phyloP scores from a whole-genome alignment of 2,329 filamentous ascomycete species.

The Waltergamsia citrina region DNA sequence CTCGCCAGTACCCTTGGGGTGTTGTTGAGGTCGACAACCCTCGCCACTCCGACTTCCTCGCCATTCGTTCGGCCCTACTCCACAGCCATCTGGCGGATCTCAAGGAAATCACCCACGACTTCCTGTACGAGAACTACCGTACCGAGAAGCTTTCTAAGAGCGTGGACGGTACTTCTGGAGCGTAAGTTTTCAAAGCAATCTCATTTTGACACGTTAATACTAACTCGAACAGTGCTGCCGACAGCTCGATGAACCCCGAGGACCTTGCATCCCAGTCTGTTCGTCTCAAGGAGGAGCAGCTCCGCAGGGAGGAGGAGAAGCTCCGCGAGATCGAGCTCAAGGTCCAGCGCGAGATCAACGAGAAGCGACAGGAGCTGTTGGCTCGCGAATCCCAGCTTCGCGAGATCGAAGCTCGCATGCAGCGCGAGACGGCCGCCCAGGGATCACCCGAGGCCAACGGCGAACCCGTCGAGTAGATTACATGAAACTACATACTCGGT shows the following conservation, averaged over 20 bases:
- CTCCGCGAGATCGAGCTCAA: slow-evolving; percentile 98
- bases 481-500: slow-evolving; percentile 10
- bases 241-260: slow-evolving; percentile 85
- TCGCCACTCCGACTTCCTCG: slow-evolving; percentile 95
- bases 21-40: slow-evolving; percentile 99
- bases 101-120: slow-evolving; percentile 99
- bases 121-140: slow-evolving; percentile 99
- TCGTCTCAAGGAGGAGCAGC: slow-evolving; percentile 98
- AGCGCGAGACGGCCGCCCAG: slow-evolving; percentile 58
- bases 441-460: slow-evolving; percentile 41
- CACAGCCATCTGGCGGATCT: slow-evolving; percentile 97
- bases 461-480: slow-evolving; percentile 36
- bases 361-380: slow-evolving; percentile 97
- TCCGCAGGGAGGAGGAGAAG: slow-evolving; percentile 99
- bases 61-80: slow-evolving; percentile 89
- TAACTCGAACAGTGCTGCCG: slow-evolving; percentile 52
- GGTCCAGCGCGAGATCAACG: slow-evolving; percentile 99
- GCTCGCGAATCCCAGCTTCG: slow-evolving; percentile 97
- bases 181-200: slow-evolving; percentile 60
- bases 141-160: slow-evolving; percentile 99
- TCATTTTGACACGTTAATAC: not conserved
- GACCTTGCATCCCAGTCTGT: slow-evolving; percentile 95
- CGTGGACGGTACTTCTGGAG: slow-evolving; percentile 80
- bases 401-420: slow-evolving; percentile 97
- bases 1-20: slow-evolving; percentile 97